phyloP scores from a whole-genome alignment of 139 green algal genomes.

The Spirogloea muscicola region DNA sequence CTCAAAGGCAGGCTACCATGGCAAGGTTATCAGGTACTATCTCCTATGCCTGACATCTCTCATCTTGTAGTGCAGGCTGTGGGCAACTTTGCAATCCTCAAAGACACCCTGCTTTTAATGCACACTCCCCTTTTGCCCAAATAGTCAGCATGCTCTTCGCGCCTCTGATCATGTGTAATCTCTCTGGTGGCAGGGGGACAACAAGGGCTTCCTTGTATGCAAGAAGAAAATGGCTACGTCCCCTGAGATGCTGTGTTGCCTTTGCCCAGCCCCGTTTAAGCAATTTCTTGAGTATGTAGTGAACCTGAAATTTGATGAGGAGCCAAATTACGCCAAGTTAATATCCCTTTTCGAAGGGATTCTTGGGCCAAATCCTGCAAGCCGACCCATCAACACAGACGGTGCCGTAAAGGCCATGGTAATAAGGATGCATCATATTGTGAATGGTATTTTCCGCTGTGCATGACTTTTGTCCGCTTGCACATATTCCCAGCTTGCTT shows the following conservation, averaged over 20 bases:
- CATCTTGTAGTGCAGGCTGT: neutral
- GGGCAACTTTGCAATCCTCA: neutral
- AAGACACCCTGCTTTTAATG: neutral
- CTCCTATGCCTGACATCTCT: too few species aligned
- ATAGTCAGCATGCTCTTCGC: neutral
- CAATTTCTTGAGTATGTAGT: slow-evolving; percentile 92
- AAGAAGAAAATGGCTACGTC: slow-evolving; percentile 99
- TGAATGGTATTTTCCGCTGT: neutral
- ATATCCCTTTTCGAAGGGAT: slow-evolving; percentile 90
- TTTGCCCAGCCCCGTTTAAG: slow-evolving; percentile 88
- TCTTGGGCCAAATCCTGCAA: slow-evolving; percentile 66
- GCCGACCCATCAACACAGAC: slow-evolving; percentile 79
- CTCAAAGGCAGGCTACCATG: slow-evolving; percentile 87
- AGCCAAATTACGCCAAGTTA: slow-evolving; percentile 79
- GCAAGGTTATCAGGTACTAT: slow-evolving; percentile 81
- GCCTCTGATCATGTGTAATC: neutral
- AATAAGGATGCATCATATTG: neutral
- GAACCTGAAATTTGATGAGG: slow-evolving; percentile 98
- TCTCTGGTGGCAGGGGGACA: slow-evolving; percentile 85
- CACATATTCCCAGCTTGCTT: neutral
- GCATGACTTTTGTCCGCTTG: neutral
- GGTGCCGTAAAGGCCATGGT: slow-evolving; percentile 14
- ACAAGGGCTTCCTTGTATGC: slow-evolving; percentile 99
- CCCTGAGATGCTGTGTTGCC: slow-evolving; percentile 92
- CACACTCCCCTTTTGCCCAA: neutral